Base-by-base conservation (phyloP, 208 protist species). In the Strigomonas galati region DNA sequence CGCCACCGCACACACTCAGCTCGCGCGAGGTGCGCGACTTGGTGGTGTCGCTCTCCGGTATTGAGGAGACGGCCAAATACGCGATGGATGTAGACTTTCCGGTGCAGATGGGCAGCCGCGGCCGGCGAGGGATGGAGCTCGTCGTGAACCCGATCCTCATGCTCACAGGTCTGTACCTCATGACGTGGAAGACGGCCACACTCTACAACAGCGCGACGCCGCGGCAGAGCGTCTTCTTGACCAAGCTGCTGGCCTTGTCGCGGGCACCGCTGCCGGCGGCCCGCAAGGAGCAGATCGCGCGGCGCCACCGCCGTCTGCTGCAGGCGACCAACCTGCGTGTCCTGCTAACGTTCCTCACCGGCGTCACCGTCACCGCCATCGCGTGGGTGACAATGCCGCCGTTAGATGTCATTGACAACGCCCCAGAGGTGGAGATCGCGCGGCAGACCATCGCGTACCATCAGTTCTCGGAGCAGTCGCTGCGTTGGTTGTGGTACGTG, bases 401-500 rank as follows among this genome's bases (percentile, higher is more conserved):
- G n/a, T 23, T 63, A 17, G 65, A 84, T 68, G 76, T 84, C 31
- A 63, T 90, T 43, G 81, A 92, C 24, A 70, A 72, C 31, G 69
- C 78, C 4, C 83, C 85, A 3, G 85, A 92, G 53, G 73, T 90
- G 32, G 58, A 77, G 26, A 21, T 76, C 19, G 81, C 72, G 6
- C 86, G 84, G 60, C 35, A 79, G 32, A 60, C 71, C 49, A 69
- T 85, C 30, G 77, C 75, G 9, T 91, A 84, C 65, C 89, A 94
- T 62, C 69, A 83, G 30, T 82, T 92, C 68, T 69, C 81, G 21
- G 75, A 84, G 62, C 28, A 65, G 0, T 65, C 72, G 23, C 67
- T 94, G 64, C 82, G 80, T 51, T 94, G 89, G 89, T 73, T 91
- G 61, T 90, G 85, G 85, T 76, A 75, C 60, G 84, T 94, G 26